Evolutionary conservation across 495 filamentous ascomycete species (phyloP).

Genomic region (Podospora fimiseda): DNA sequence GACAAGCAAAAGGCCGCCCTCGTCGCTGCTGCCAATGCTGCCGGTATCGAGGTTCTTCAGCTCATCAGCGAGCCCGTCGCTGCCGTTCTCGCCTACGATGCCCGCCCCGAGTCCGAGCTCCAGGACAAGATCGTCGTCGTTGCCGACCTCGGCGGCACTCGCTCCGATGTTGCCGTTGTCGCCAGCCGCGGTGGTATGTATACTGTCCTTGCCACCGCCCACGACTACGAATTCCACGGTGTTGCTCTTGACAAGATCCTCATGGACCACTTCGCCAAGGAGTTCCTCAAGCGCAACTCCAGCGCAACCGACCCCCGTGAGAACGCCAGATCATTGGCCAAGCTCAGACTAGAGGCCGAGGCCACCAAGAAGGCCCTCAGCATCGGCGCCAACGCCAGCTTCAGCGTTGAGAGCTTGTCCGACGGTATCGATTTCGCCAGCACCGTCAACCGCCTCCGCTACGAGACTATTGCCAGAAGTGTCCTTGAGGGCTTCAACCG

Average conservation of each 20-base stretch:
- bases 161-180: conserved; percentile 86
- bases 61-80: conserved; percentile 91
- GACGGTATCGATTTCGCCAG: conserved; percentile 86
- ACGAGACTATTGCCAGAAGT: conserved; percentile 80
- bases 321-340: conserved; percentile 74
- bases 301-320: conserved; percentile 74
- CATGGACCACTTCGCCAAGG: conserved; percentile 95
- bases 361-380: conserved; percentile 83
- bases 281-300: conserved; percentile 87
- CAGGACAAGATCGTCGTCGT: conserved; percentile 87
- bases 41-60: conserved; percentile 84
- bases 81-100: conserved; percentile 86
- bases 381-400: conserved; percentile 76
- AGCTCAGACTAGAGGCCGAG: conserved; percentile 88
- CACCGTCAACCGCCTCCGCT: conserved; percentile 87
- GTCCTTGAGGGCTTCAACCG: conserved; percentile 81
- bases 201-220: conserved; percentile 84
- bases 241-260: conserved; percentile 77
- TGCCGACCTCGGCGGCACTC: conserved; percentile 86
- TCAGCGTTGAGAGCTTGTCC: conserved; percentile 82
- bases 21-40: conserved; percentile 66
- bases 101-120: conserved; percentile 64
- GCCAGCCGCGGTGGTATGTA: conserved; percentile 93
- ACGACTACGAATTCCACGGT: conserved; percentile 90
- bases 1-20: conserved; percentile 80